Percentiles rank a stretch among this genome's conserved stretches.
Conservation (phyloP, 2,329 filamentous ascomycete species). For the Thelonectria rubi region DNA sequence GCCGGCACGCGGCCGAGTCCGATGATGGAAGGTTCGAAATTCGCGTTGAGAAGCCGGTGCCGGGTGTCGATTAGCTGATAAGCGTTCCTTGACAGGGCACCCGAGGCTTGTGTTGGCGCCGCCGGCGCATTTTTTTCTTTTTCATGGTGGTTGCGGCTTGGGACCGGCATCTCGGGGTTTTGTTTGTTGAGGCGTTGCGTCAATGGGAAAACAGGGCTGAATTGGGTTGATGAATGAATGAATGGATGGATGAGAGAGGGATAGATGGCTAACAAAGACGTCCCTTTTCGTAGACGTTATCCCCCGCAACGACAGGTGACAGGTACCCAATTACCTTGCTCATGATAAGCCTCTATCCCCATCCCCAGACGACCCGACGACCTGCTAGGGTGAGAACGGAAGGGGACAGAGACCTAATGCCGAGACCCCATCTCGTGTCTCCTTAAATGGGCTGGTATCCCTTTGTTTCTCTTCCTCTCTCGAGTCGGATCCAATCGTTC, state of each 20-base stretch:
- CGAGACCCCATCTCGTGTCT: background rate
- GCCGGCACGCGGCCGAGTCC: conserved; percentile 39
- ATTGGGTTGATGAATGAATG: background rate
- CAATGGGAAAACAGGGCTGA: background rate
- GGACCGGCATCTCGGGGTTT: conserved; percentile 14
- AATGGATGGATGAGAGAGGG: background rate
- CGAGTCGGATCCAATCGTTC: background rate
- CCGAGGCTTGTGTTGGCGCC: conserved; percentile 4
- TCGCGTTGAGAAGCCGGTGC: conserved; percentile 10
- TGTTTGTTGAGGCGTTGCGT: background rate
- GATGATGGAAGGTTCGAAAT: conserved; percentile 15
- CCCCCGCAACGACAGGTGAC: conserved; percentile 13
- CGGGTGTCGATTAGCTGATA: conserved; percentile 23
- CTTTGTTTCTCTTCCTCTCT: conserved; percentile 1
- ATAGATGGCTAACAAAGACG: conserved; percentile 14
- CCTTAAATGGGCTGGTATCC: conserved; percentile 1
- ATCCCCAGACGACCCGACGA: background rate
- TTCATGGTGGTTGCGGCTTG: conserved; percentile 3
- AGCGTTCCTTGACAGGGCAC: background rate
- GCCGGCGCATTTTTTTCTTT: conserved; percentile 12
- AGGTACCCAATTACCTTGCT: conserved; percentile 11
- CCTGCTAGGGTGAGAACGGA: background rate
- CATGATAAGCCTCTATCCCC: conserved; percentile 24
- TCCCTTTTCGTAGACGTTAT: conserved; percentile 9
- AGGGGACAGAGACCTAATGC: background rate